Percentiles rank a stretch among this genome's conserved stretches.
Conservation (phyloP, 2,329 filamentous ascomycete genomes). For the Fusarium newnesense region DNA sequence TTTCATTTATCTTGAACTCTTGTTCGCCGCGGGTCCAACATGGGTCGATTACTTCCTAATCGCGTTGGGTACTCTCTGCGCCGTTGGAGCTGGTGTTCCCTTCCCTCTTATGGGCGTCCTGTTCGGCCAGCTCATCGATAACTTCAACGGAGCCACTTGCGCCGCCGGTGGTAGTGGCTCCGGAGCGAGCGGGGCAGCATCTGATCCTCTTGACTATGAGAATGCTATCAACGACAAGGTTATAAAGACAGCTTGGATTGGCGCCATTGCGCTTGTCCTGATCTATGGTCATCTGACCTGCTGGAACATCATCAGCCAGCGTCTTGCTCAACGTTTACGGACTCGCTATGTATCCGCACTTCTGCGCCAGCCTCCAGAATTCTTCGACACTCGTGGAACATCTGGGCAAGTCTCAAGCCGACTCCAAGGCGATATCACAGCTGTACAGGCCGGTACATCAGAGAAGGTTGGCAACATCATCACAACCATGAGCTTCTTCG, state of each 20-base stretch:
- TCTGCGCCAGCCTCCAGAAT: constrained; percentile 69
- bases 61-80: constrained; percentile 53
- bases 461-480: constrained; percentile 77
- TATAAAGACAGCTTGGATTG: constrained; percentile 66
- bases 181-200: constrained; percentile 23
- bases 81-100: constrained; percentile 68
- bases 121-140: constrained; percentile 71
- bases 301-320: constrained; percentile 72
- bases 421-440: constrained; percentile 72
- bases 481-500: constrained; percentile 70
- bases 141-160: constrained; percentile 67
- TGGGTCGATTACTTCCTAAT: constrained; percentile 56
- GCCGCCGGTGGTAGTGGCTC: constrained; percentile 39
- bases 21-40: constrained; percentile 51
- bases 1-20: constrained; percentile 53
- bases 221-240: constrained; percentile 65
- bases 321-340: constrained; percentile 70
- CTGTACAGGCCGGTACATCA: constrained; percentile 74
- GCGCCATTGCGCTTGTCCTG: constrained; percentile 69
- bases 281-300: constrained; percentile 73
- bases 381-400: constrained; percentile 65
- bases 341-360: constrained; percentile 68
- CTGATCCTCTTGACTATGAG: constrained; percentile 49
- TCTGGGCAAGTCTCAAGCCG: constrained; percentile 72
- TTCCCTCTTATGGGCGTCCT: constrained; percentile 72